Evolutionary conservation across 176 grass and related monocot genomes (phyloP).

Genomic region (Oryza longistaminata): DNA sequence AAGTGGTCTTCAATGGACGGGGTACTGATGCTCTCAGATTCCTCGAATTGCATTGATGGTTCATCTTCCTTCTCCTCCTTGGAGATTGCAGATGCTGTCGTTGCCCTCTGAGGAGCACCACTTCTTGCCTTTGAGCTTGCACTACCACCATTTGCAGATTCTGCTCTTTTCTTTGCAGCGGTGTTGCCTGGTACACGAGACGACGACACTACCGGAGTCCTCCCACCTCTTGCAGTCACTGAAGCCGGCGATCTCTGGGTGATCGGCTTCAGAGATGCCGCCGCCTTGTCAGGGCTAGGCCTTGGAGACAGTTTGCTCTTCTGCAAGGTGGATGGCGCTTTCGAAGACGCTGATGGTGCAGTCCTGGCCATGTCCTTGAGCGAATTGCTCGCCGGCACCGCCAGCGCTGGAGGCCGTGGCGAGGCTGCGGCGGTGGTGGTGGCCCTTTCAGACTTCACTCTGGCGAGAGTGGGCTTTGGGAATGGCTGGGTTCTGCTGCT

Average conservation of each 20-base stretch:
- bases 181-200: background rate
- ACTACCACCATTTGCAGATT: conserved; percentile 31
- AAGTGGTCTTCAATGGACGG: conserved; percentile 44
- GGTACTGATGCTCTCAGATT: conserved; percentile 33
- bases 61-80: conserved; percentile 37
- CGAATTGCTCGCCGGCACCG: conserved; percentile 22
- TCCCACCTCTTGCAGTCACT: conserved; percentile 31
- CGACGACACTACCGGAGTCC: background rate
- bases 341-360: background rate
- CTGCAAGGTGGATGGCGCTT: conserved; percentile 16
- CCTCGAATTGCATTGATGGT: conserved; percentile 27
- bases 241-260: background rate
- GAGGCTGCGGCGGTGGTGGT: background rate
- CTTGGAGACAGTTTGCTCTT: conserved; percentile 46
- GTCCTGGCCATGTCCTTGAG: conserved; percentile 37
- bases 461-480: conserved; percentile 30
- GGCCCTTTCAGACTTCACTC: conserved; percentile 42
- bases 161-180: conserved; percentile 24
- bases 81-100: background rate
- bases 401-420: background rate
- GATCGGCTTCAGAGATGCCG: conserved; percentile 29
- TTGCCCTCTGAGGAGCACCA: conserved; percentile 31
- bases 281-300: conserved; percentile 17
- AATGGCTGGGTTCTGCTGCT: conserved; percentile 27
- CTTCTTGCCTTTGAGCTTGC: conserved; percentile 37